Evolutionary conservation across 331 rosid species (phyloP), one percentile per base, ranked within the genome.

Genomic region (Cydonia oblonga): DNA sequence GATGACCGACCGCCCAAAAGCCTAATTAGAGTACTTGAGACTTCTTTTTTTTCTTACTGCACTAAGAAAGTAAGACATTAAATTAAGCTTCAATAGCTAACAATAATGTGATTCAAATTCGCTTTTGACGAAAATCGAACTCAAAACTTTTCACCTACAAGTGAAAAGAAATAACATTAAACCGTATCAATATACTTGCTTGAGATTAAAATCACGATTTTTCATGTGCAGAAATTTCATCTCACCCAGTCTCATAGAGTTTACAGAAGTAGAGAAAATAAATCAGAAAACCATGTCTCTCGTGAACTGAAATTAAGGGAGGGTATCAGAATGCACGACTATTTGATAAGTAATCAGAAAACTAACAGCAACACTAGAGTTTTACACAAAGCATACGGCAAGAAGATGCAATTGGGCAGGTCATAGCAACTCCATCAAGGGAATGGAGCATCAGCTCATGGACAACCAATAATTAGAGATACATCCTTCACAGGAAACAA

Each of bases 301-400:
- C 52, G 52, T 16, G 54, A 49, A 49, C 4, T 52, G 63, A 46
- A 46, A 61, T 69, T 56, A 64, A 29, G 51, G 42, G 49, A n/a
- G 57, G 66, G 35, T 64, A 40, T 69, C 59, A 56, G 65, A 19
- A 20, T 28, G 33, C 28, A 52, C 71, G 35, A 69, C 64, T 2
- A 25, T 63, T 68, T 29, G 58, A 63, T 70, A 63, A 74, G 49
- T n/a, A 23, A 63, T 63, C 72, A 70, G 64, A 74, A 40, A 58
- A 65, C 64, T 30, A 68, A 74, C 52, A 68, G 69, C 52, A 60
- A 68, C 6, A 13, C 44, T 30, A 79, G 14, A 23, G 32, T 51
- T 80, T 72, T 63, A 35, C 42, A 35, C 42, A 9, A 35, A 35
- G 9, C 42, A 9, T 35, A 2, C 42, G 0, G 42, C 42, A 9